These are phyloP conservation scores for Sphaerulina musiva DNA, from an alignment of 2,329 filamentous ascomycete genomes.

Conservation along the genomic window DNA sequence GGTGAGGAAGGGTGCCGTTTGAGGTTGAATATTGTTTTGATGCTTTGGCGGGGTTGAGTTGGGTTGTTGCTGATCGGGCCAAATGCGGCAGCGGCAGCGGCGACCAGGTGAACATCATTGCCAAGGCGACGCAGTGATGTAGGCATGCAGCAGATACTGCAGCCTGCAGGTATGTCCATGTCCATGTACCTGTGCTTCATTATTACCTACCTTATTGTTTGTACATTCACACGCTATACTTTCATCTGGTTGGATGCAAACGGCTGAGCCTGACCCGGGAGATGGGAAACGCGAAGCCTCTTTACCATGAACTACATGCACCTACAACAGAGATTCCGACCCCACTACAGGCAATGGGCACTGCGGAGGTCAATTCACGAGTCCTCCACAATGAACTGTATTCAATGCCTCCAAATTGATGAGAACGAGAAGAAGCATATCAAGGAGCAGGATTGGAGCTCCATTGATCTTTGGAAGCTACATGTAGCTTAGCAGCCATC, in stretches of 20 bases:
- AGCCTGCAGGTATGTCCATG: no score
- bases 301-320: no score
- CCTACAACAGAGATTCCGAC: no score
- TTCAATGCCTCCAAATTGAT: conserved; percentile 17
- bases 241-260: neutral
- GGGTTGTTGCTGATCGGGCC: neutral
- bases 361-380: conserved; percentile 23
- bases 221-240: neutral
- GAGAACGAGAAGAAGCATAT: conserved; percentile 20
- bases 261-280: no score
- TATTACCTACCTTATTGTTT: neutral
- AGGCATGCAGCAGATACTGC: no score
- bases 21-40: neutral
- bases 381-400: conserved; percentile 17
- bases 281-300: no score
- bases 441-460: conserved; percentile 18
- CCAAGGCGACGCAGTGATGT: no score
- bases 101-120: no score
- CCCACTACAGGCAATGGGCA: conserved; percentile 15
- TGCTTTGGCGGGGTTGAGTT: no score
- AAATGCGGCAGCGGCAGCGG: neutral
- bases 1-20: neutral
- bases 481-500: neutral
- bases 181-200: no score
- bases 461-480: neutral